These are phyloP conservation scores for Tylopilus balloui DNA, from an alignment of 768 basidiomycete genomes.

Conservation along the genomic window DNA sequence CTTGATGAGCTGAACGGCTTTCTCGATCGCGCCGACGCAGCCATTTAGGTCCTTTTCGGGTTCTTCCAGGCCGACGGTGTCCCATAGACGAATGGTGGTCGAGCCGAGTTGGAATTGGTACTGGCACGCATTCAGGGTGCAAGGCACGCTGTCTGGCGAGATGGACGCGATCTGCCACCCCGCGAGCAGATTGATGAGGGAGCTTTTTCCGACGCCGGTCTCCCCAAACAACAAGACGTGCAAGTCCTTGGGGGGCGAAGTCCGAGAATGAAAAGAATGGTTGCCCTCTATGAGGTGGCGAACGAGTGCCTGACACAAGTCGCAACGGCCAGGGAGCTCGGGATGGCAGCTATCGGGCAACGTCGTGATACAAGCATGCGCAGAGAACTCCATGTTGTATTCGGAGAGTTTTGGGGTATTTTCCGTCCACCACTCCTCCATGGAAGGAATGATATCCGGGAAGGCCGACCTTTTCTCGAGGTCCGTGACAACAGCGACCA, in stretches of 20 bases:
- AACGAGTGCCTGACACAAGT: conserved; percentile 16
- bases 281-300: conserved; percentile 14
- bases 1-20: conserved; percentile 32
- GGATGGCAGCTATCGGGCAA: conserved; percentile 22
- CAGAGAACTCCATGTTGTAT: conserved; percentile 32
- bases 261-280: conserved; percentile 15
- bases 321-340: conserved; percentile 15
- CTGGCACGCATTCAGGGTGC: conserved; percentile 30
- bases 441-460: conserved; percentile 20
- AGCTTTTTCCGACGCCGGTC: conserved; percentile 25
- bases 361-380: conserved; percentile 22
- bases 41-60: conserved; percentile 17
- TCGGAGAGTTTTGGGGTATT: conserved; percentile 27
- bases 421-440: conserved; percentile 38
- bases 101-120: conserved; percentile 28
- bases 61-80: conserved; percentile 33
- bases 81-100: conserved; percentile 27
- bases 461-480: conserved; percentile 27
- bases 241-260: conserved; percentile 16
- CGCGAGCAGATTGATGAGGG: conserved; percentile 28
- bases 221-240: conserved; percentile 41
- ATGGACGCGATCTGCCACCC: conserved; percentile 21
- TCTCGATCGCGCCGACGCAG: conserved; percentile 26
- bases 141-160: conserved; percentile 27
- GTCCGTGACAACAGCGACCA: conserved; percentile 31